A percentile compares a stretch with the other conserved stretches of the same genome.
Conservation (phyloP, 2,329 filamentous ascomycete species). For the Penicillium oxalicum region DNA sequence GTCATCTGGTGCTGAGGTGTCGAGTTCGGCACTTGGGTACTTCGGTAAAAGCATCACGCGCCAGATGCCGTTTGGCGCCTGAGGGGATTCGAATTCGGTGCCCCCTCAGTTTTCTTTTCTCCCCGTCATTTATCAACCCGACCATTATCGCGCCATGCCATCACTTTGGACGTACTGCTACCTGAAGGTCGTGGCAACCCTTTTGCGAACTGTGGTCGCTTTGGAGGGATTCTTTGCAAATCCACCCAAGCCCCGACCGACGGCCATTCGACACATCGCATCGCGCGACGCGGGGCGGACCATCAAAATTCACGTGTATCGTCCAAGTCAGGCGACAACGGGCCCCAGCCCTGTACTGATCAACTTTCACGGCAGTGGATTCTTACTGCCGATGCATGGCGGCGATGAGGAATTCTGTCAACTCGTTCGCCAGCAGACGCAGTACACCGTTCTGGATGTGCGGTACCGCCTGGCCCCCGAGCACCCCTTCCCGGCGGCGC, state of each 20-base stretch:
- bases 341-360: conserved; percentile 27
- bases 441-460: conserved; percentile 33
- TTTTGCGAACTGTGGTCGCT: conserved; percentile 12
- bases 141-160: conserved; percentile 7
- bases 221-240: background rate
- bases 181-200: conserved; percentile 17
- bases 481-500: conserved; percentile 35
- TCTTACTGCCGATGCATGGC: conserved; percentile 29
- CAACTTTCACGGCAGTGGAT: conserved; percentile 34
- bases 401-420: conserved; percentile 29
- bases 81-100: background rate
- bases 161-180: conserved; percentile 18
- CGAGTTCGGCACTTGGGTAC: no score
- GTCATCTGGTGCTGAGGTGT: no score
- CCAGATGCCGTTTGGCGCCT: no score
- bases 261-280: conserved; percentile 26
- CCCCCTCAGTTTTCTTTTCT: background rate
- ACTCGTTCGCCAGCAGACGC: conserved; percentile 19
- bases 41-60: no score
- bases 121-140: background rate
- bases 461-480: conserved; percentile 39
- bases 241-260: conserved; percentile 9
- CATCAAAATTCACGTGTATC: conserved; percentile 31
- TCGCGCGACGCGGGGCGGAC: conserved; percentile 25
- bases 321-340: conserved; percentile 5